phyloP scores from a whole-genome alignment of 331 rosid genomes.

The Arachis monticola region DNA sequence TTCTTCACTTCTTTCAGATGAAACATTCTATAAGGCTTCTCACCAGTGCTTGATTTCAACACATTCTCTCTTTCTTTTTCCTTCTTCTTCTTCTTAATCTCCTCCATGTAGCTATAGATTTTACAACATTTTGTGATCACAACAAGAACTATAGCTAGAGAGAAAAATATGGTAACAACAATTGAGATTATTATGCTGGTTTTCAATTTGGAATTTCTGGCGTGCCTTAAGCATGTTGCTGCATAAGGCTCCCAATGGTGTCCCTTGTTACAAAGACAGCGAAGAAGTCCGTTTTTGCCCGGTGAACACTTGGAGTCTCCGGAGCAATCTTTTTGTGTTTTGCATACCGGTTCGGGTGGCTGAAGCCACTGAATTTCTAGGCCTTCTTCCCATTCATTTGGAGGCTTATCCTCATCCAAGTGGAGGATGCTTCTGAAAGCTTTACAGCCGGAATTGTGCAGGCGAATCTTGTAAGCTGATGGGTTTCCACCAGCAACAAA shows the following conservation, averaged over 20 bases:
- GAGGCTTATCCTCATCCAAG: constrained; percentile 61
- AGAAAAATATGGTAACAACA: constrained; percentile 51
- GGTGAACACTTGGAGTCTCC: constrained; percentile 60
- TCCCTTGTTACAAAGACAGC: constrained; percentile 69
- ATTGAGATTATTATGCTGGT: constrained; percentile 54
- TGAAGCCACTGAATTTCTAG: constrained; percentile 88
- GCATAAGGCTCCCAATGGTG: constrained; percentile 70
- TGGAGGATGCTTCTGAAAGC: constrained; percentile 87
- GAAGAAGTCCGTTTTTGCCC: constrained; percentile 35
- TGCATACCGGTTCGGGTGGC: constrained; percentile 76
- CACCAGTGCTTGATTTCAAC: constrained; percentile 60
- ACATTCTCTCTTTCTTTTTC: constrained; percentile 65
- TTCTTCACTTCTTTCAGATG: constrained; percentile 77
- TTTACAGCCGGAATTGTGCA: constrained; percentile 82
- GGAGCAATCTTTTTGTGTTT: constrained; percentile 66
- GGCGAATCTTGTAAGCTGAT: constrained; percentile 92
- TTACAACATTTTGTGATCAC: constrained; percentile 51
- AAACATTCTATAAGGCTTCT: constrained; percentile 66
- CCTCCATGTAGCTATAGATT: constrained; percentile 30
- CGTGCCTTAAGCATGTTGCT: constrained; percentile 58
- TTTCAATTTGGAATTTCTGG: constrained; percentile 45
- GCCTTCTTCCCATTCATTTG: constrained; percentile 84
- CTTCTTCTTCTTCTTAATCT: constrained; percentile 47
- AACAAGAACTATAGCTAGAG: constrained; percentile 49
- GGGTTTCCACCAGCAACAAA: constrained; percentile 87